Base-by-base conservation (phyloP, 1,284 basidiomycete species). In the Pseudozyma flocculosa region DNA sequence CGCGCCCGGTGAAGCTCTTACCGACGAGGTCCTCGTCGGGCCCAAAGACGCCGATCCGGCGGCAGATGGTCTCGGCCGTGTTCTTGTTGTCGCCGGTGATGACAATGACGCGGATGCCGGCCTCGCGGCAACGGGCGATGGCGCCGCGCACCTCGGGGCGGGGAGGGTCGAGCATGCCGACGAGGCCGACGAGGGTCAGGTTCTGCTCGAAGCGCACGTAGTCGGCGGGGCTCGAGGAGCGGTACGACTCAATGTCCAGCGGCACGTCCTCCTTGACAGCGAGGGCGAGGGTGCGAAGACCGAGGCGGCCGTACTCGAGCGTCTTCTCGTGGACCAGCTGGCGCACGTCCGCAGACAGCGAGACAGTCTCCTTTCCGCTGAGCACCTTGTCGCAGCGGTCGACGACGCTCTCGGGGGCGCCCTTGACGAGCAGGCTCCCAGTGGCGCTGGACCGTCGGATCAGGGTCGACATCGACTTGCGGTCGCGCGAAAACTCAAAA, bases 11-110 rank as follows among this genome's bases (percentile, higher is more conserved):
- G 78, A 90, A 96, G 69, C 90, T 92, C 83, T 94, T 94, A 49
- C 90, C 90, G 14, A 84, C 86, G 24, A 80, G 48, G 42, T 77
- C 68, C 45, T 80, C 79, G 5, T 61, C 76, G 10, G 42, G 44
- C 17, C 55, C 69, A 74, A 97, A 95, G 62, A 98, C 89, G 18
- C 95, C 94, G 78, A 98, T 94, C 78, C 92, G 87, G 53, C 91
- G 84, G 79, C 92, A 96, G 75, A 99, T 96, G 21, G 92, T 90
- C 82, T 96, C 93, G 45, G 94, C 95, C 21, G 95, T 99, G 66
- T 88, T 87, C 82, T 95, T 94, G 82, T 96, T 96, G 81, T 99
- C 95, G 37, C 95, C 95, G 1, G 95, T 99, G 78, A 98, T 96
- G 71, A 95, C 93, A 64, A 98, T 87, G 39, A 96, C 92, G 40